phyloP scores from a whole-genome alignment of 169 alveolate species.

The Plasmodium relictum region DNA sequence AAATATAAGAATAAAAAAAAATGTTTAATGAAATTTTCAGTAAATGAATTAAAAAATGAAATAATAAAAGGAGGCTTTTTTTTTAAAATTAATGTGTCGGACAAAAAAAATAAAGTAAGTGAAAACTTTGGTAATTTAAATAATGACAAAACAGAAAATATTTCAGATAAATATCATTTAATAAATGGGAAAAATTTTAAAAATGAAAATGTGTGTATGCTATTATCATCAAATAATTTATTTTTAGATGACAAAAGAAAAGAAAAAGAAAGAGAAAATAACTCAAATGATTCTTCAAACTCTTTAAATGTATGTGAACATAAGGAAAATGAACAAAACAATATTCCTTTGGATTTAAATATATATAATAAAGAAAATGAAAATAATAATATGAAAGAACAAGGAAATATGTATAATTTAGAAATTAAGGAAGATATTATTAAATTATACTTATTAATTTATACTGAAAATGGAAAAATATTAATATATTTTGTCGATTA shows the following conservation, averaged over 20 bases:
- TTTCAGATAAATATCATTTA: not conserved
- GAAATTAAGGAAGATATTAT: not conserved
- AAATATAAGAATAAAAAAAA: conserved; percentile 47
- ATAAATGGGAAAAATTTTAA: not conserved
- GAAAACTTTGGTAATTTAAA: not conserved
- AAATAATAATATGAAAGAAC: not conserved
- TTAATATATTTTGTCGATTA: conserved; percentile 54
- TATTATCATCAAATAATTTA: not conserved
- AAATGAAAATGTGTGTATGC: not conserved
- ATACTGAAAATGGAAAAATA: conserved; percentile 34
- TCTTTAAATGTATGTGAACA: not conserved
- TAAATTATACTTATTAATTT: conserved; percentile 50
- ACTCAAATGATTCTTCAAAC: not conserved
- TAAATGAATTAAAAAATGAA: conserved; percentile 33
- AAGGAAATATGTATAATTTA: not conserved
- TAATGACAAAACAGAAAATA: not conserved
- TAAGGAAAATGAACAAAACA: not conserved
- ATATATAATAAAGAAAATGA: not conserved
- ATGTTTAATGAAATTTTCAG: conserved; percentile 25
- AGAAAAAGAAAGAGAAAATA: not conserved
- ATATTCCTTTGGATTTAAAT: not conserved
- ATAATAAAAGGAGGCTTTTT: conserved; percentile 46
- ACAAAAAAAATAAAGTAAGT: not conserved
- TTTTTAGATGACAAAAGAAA: not conserved
- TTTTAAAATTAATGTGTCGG: conserved; percentile 9